A percentile compares a stretch with the other conserved stretches of the same genome.
Conservation (phyloP, 2,329 filamentous ascomycete genomes). For the Fusarium staphyleae region DNA sequence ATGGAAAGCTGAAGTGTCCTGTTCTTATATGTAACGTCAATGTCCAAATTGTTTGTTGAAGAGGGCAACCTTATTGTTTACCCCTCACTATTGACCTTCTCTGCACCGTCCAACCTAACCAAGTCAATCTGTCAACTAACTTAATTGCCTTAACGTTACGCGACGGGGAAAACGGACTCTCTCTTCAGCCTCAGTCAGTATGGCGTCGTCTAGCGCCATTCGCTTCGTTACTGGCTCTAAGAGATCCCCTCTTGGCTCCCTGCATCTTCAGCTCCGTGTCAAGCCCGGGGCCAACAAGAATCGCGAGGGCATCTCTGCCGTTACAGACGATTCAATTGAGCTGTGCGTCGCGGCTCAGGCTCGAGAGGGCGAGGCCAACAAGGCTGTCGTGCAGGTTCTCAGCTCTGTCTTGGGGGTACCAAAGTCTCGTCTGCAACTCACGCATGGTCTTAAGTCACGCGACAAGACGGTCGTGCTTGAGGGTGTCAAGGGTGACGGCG, state of each 20-base stretch:
- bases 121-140: too few species aligned
- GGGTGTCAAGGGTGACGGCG: conserved; percentile 46
- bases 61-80: conserved; percentile 11
- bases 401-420: conserved; percentile 66
- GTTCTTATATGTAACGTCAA: conserved; percentile 4
- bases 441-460: conserved; percentile 67
- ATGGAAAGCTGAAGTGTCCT: background rate
- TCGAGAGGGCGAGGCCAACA: conserved; percentile 73
- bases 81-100: conserved; percentile 30
- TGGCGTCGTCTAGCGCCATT: conserved; percentile 47
- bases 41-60: background rate
- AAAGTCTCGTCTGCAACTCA: conserved; percentile 69
- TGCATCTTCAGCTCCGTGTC: conserved; percentile 71
- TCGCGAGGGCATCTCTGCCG: conserved; percentile 65
- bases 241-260: conserved; percentile 52
- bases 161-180: background rate
- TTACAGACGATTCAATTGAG: conserved; percentile 65
- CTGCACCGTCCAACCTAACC: background rate
- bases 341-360: conserved; percentile 71
- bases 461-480: conserved; percentile 65
- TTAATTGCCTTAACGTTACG: too few species aligned
- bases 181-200: conserved; percentile 13
- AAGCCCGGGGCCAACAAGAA: conserved; percentile 69
- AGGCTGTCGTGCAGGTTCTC: conserved; percentile 68
- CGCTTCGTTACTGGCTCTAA: conserved; percentile 57